phyloP scores from a whole-genome alignment of 179 eudicot genomes.

The Silene coronaria region DNA sequence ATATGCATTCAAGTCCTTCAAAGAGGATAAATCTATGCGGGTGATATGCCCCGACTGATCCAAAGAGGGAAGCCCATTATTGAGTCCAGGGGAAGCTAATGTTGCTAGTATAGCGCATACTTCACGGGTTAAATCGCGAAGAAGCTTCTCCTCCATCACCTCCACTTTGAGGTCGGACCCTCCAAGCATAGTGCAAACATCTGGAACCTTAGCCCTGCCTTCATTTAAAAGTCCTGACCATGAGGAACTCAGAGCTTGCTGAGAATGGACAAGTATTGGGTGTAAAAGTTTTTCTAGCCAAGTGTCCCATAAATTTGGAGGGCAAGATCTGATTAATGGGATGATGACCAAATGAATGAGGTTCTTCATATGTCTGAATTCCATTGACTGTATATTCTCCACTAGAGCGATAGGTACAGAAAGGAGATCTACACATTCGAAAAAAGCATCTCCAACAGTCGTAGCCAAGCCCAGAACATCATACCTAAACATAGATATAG shows the following conservation, averaged over 20 bases:
- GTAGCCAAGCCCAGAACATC: constrained; percentile 84
- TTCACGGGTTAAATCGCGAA: constrained; percentile 86
- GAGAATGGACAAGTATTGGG: constrained; percentile 57
- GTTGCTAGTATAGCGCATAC: constrained; percentile 64
- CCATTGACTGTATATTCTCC: constrained; percentile 89
- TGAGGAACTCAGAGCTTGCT: constrained; percentile 65
- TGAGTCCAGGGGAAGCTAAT: constrained; percentile 65
- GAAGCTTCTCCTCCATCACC: constrained; percentile 97
- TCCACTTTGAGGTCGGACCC: constrained; percentile 82
- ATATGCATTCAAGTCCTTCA: constrained; percentile 57
- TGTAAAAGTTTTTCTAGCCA: constrained; percentile 82
- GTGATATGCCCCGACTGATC: constrained; percentile 67
- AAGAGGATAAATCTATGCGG: constrained; percentile 55
- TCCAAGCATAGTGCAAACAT: constrained; percentile 48
- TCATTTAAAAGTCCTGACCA: constrained; percentile 82
- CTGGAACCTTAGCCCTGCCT: constrained; percentile 88
- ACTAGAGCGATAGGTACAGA: constrained; percentile 55
- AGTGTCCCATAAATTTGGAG: constrained; percentile 60
- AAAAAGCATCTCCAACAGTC: constrained; percentile 75
- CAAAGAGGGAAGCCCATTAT: constrained; percentile 60
- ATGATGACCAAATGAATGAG: constrained; percentile 70
- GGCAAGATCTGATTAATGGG: constrained; percentile 70
- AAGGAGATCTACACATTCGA: constrained; percentile 52
- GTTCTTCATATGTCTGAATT: constrained; percentile 80
- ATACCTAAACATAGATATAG: constrained; percentile 47